phyloP scores from a whole-genome alignment of 345 rosid species.

The Salix arbutifolia region DNA sequence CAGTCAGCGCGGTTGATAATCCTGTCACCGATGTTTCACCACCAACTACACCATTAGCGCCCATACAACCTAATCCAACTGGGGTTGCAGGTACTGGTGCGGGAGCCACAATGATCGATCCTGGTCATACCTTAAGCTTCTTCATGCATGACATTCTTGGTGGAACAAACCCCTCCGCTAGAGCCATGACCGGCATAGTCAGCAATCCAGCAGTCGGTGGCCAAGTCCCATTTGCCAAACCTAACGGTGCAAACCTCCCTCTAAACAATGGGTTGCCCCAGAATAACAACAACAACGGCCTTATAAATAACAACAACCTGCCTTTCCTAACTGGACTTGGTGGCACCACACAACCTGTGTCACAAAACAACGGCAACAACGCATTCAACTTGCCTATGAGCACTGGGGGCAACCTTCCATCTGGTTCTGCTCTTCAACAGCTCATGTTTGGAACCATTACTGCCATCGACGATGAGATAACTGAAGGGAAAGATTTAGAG shows the following conservation, averaged over 20 bases:
- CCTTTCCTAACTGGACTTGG: constrained; percentile 76
- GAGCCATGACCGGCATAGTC: constrained; percentile 70
- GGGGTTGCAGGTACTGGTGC: neutral
- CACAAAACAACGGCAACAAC: constrained; percentile 49
- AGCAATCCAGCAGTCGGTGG: constrained; percentile 61
- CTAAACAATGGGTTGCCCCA: constrained; percentile 56
- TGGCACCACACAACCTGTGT: constrained; percentile 50
- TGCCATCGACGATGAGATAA: constrained; percentile 72
- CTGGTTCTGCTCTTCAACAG: constrained; percentile 48
- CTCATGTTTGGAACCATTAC: constrained; percentile 88
- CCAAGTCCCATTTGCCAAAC: constrained; percentile 81
- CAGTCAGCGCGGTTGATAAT: neutral
- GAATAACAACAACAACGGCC: constrained; percentile 57
- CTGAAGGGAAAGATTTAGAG: constrained; percentile 62
- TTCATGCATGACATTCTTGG: constrained; percentile 81
- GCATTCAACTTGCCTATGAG: constrained; percentile 37
- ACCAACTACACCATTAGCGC: constrained; percentile 1
- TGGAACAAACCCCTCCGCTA: constrained; percentile 67
- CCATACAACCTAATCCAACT: constrained; percentile 1
- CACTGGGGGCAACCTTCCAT: constrained; percentile 51
- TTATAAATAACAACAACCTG: constrained; percentile 73
- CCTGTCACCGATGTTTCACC: neutral
- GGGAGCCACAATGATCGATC: neutral
- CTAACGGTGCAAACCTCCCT: constrained; percentile 75
- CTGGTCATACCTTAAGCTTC: constrained; percentile 32